Percentiles rank a stretch among this genome's conserved stretches.
These are phyloP conservation scores for Chaetomiaceae sp. DNA, from an alignment of 2,329 filamentous ascomycete genomes.

Conservation along the genomic window DNA sequence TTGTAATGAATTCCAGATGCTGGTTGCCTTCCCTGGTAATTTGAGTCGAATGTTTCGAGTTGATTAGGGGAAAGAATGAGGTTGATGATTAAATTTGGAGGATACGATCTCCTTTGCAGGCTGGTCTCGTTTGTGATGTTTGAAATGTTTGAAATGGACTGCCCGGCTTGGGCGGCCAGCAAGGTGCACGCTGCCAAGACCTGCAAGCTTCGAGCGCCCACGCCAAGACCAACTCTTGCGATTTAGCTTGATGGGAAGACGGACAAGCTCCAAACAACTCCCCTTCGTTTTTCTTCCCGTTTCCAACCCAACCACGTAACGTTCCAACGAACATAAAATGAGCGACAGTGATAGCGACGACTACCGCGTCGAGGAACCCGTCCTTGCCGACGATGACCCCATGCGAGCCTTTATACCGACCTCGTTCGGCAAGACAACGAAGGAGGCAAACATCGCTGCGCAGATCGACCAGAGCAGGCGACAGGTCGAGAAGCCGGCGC, in stretches of 20 bases:
- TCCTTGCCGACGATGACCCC: conserved; percentile 58
- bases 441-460: conserved; percentile 66
- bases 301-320: not conserved
- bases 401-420: conserved; percentile 74
- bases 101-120: too few relatives aligned
- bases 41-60: too few relatives aligned
- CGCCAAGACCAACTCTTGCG: not conserved
- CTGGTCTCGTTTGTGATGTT: too few relatives aligned
- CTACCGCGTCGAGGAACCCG: conserved; percentile 50
- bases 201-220: not conserved
- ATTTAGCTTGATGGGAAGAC: not conserved
- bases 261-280: too few relatives aligned
- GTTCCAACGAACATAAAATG: conserved; percentile 15
- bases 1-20: not conserved
- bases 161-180: conserved; percentile 1
- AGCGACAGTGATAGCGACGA: conserved; percentile 47
- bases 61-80: too few relatives aligned
- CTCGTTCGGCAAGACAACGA: conserved; percentile 78
- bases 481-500: conserved; percentile 38
- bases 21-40: too few relatives aligned
- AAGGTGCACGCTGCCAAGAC: conserved; percentile 8
- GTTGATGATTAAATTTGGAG: too few relatives aligned
- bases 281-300: too few relatives aligned
- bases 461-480: conserved; percentile 79
- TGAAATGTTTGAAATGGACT: too few relatives aligned